These are phyloP conservation scores for Oryza glumipatula DNA, from an alignment of 176 grass and related monocot genomes.

Conservation along the genomic window DNA sequence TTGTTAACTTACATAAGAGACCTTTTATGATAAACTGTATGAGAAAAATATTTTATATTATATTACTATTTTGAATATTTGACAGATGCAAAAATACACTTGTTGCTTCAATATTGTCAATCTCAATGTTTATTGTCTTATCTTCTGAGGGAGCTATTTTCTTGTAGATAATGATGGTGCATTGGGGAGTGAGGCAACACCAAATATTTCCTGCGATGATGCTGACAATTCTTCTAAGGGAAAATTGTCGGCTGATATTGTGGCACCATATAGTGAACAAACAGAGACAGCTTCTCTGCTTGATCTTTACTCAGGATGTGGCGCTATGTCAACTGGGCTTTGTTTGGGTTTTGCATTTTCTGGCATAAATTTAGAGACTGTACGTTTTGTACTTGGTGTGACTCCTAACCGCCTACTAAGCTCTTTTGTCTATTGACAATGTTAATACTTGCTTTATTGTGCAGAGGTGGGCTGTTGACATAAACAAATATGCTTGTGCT, in stretches of 20 bases:
- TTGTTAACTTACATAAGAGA: too few relatives aligned
- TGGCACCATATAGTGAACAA: slow-evolving; percentile 7
- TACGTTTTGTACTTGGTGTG: neutral
- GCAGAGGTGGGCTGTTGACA: slow-evolving; percentile 68
- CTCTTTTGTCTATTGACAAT: too few relatives aligned
- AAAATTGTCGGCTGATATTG: slow-evolving; percentile 19
- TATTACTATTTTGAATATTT: too few relatives aligned
- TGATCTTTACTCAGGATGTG: slow-evolving; percentile 80
- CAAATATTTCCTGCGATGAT: slow-evolving; percentile 53
- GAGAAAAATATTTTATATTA: too few relatives aligned
- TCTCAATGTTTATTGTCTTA: neutral
- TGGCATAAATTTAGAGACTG: slow-evolving; percentile 44
- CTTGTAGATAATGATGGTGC: slow-evolving; percentile 42
- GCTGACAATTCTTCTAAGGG: neutral
- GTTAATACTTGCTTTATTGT: neutral
- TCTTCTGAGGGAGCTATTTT: neutral
- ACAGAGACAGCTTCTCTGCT: slow-evolving; percentile 44
- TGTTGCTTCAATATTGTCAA: neutral
- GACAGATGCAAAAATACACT: too few relatives aligned
- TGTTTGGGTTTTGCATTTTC: slow-evolving; percentile 60
- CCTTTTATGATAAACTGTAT: too few relatives aligned
- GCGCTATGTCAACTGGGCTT: slow-evolving; percentile 68
- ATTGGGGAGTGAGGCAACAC: slow-evolving; percentile 37
- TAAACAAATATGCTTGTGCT: slow-evolving; percentile 62
- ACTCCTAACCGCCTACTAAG: too few relatives aligned